Evolutionary conservation across 1,284 basidiomycete species (phyloP).

Genomic region (Microbotryum saponariae): DNA sequence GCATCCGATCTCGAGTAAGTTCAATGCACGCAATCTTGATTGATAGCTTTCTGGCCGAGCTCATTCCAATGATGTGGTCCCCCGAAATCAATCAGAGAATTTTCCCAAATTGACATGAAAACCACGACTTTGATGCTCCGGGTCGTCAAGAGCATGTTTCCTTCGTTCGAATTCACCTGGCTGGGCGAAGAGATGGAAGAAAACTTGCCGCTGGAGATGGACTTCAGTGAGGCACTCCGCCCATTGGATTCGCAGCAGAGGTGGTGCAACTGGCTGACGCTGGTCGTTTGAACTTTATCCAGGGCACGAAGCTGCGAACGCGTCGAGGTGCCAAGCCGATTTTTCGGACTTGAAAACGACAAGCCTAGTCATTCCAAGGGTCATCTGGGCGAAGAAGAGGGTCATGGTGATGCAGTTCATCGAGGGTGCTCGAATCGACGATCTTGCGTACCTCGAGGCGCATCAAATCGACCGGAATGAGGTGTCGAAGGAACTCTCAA

Average conservation of each 20-base stretch:
- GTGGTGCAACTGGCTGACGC: conserved; percentile 3
- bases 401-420: conserved; percentile 89
- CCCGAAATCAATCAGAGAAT: conserved; percentile 50
- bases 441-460: conserved; percentile 72
- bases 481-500: conserved; percentile 37
- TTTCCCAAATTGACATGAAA: conserved; percentile 77
- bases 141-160: conserved; percentile 76
- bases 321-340: conserved; percentile 60
- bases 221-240: conserved; percentile 50
- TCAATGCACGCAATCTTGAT: background rate
- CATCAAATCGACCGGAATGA: conserved; percentile 76
- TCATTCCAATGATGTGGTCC: too few relatives aligned
- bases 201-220: conserved; percentile 75
- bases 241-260: background rate
- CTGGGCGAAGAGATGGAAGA: conserved; percentile 85
- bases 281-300: conserved; percentile 15
- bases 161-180: conserved; percentile 90
- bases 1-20: conserved; percentile 68
- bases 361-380: conserved; percentile 79
- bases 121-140: conserved; percentile 46
- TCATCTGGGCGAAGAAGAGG: conserved; percentile 72
- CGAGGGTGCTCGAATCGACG: conserved; percentile 81
- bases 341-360: conserved; percentile 63
- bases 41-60: too few relatives aligned
- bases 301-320: conserved; percentile 80